These are phyloP conservation scores for Arabidopsis hybrid DNA, from an alignment of 441 rosid genomes.

Conservation along the genomic window DNA sequence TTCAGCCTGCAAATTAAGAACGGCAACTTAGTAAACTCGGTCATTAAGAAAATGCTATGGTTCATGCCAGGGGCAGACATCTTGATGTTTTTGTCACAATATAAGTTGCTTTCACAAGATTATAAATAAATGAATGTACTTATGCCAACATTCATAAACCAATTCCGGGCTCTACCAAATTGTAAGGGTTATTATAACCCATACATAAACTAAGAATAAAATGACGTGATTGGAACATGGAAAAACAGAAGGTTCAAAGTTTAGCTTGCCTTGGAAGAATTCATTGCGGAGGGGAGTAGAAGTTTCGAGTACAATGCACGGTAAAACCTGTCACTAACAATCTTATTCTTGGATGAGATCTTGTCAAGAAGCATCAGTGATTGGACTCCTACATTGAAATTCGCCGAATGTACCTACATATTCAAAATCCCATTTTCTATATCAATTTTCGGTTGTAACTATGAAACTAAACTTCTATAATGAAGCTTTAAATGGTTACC, in stretches of 20 bases:
- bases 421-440: slow-evolving; percentile 22
- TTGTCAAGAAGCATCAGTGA: slow-evolving; percentile 97
- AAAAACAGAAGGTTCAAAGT: slow-evolving; percentile 20
- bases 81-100: slow-evolving; percentile 3
- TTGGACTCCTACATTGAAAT: slow-evolving; percentile 96
- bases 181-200: neutral
- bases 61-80: neutral
- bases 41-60: slow-evolving; percentile 2
- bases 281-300: slow-evolving; percentile 89
- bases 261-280: slow-evolving; percentile 90
- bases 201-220: neutral
- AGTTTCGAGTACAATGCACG: slow-evolving; percentile 95
- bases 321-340: slow-evolving; percentile 94
- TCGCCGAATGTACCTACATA: slow-evolving; percentile 90
- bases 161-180: neutral
- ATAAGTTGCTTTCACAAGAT: slow-evolving; percentile 4
- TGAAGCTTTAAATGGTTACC: slow-evolving; percentile 53
- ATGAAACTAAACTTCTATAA: slow-evolving; percentile 15
- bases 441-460: slow-evolving; percentile 24
- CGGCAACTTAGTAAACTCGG: slow-evolving; percentile 12
- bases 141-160: neutral
- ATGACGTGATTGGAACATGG: neutral
- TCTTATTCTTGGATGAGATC: slow-evolving; percentile 94
- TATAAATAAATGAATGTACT: neutral
- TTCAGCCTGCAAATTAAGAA: slow-evolving; percentile 68